Evolutionary conservation across 202 grass and related monocot genomes (phyloP), one percentile per base, ranked within the genome.

Genomic region (Setaria italica): DNA sequence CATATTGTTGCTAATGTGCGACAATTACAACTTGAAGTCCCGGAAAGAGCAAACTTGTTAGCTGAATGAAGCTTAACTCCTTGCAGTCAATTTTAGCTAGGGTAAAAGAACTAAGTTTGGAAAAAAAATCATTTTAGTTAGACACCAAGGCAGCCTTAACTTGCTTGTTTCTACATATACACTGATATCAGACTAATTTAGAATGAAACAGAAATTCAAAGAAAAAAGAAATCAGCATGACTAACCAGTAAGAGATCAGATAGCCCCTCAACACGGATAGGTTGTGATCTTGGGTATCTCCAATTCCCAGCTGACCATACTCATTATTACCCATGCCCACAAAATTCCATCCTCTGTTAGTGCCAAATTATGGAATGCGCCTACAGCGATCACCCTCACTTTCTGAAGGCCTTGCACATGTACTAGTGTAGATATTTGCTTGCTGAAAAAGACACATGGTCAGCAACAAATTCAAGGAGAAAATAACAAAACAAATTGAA

Each of bases 261-360:
- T 89, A 99, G 70, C 13, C 88, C 91, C 81, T 92, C 83, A 75
- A 99, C 90, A 46, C 43, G 72, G 67, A 99, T 88, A 2, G 96
- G 93, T 62, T 94, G 91, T 10, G 96, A 99, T 85, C 91, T 78
- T 98, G 93, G 42, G 96, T 99, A 85, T 99, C 96, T 65, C 93
- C 91, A 59, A 77, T 99, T 41, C 96, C 96, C 67, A 99, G 86
- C 67, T 99, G 96, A 48, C 96, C 96, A 71, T 99, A 99, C 64
- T 99, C 96, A 80, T 99, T 99, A 76, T 87, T 99, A 65, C 96
- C 96, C 96, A 99, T 16, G 93, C 96, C 96, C 93, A 99, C 86
- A 99, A 92, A 54, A 78, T 84, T 78, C 93, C 93, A 74, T 95
- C 88, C 35, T 92, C 84, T 82, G 91, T 63, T 16, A 99, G 84